These are phyloP conservation scores for Pythium scleroteichum DNA, from an alignment of 352 stramenopile species.

Conservation along the genomic window DNA sequence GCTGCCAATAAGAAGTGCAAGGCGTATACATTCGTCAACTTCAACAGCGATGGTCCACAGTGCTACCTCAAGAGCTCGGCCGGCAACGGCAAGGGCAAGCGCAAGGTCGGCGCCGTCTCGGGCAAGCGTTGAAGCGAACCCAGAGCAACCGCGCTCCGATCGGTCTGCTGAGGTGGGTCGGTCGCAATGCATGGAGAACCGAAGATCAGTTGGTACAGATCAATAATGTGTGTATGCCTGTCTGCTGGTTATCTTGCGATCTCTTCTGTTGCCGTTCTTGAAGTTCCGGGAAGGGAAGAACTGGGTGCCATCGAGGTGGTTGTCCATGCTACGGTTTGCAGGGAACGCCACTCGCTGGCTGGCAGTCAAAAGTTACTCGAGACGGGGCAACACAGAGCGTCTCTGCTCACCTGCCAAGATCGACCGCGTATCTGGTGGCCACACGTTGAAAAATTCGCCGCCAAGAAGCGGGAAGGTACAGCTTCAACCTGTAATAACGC, in stretches of 20 bases:
- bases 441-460: background rate
- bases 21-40: slow-evolving; percentile 56
- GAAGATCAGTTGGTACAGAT: too few species aligned
- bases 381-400: too few species aligned
- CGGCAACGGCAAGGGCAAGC: slow-evolving; percentile 4
- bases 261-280: background rate
- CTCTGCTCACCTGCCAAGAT: too few species aligned
- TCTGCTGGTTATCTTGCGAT: background rate
- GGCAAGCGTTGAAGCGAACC: slow-evolving; percentile 5
- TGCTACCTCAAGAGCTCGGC: slow-evolving; percentile 47
- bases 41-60: slow-evolving; percentile 29
- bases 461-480: background rate
- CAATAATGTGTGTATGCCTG: too few species aligned
- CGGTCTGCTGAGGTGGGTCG: too few species aligned
- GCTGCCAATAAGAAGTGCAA: slow-evolving; percentile 32
- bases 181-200: too few species aligned
- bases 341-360: background rate
- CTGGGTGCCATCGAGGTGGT: background rate
- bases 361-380: too few species aligned
- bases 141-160: too few species aligned
- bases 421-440: background rate
- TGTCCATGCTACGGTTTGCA: background rate
- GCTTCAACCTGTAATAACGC: too few species aligned
- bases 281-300: background rate
- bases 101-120: slow-evolving; percentile 44